Conservation (phyloP, 2,329 filamentous ascomycete species). For the Cladophialophora psammophila region DNA sequence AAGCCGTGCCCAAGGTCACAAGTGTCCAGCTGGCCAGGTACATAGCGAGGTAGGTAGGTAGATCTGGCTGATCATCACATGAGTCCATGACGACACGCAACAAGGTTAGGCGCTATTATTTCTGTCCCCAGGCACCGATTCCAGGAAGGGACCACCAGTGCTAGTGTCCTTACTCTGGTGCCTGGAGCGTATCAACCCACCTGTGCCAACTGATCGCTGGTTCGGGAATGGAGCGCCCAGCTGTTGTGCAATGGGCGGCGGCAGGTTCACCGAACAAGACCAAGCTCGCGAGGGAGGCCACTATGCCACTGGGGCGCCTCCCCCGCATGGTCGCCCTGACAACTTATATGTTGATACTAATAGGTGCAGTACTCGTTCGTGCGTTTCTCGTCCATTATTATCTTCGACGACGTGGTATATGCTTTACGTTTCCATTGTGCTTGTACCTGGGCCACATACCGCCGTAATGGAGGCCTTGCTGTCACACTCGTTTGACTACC, state of each 20-base stretch:
- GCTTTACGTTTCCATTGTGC: background rate
- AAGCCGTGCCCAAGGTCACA: background rate
- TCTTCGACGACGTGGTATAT: background rate
- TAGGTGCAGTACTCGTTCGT: background rate
- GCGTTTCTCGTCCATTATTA: slow-evolving; percentile 1
- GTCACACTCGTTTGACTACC: slow-evolving; percentile 93
- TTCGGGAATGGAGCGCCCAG: background rate
- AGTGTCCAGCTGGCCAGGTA: too few relatives aligned
- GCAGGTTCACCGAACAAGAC: background rate
- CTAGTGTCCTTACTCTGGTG: slow-evolving; percentile 3
- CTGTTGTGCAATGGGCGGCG: background rate
- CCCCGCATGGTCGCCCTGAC: slow-evolving; percentile 19
- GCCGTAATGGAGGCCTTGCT: slow-evolving; percentile 83
- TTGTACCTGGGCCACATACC: background rate
- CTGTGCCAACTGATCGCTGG: background rate
- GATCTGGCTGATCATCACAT: slow-evolving; percentile 18
- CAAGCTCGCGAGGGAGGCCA: background rate
- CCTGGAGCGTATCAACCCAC: slow-evolving; percentile 9
- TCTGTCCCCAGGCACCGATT: slow-evolving; percentile 12
- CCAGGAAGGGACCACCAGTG: background rate
- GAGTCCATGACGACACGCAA: slow-evolving; percentile 18
- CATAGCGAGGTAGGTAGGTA: background rate
- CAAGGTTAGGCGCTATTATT: background rate
- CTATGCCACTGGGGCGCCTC: background rate
- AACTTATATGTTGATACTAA: slow-evolving; percentile 6